Conservation (phyloP, 768 basidiomycete species). For the Tricholoma furcatifolium region DNA sequence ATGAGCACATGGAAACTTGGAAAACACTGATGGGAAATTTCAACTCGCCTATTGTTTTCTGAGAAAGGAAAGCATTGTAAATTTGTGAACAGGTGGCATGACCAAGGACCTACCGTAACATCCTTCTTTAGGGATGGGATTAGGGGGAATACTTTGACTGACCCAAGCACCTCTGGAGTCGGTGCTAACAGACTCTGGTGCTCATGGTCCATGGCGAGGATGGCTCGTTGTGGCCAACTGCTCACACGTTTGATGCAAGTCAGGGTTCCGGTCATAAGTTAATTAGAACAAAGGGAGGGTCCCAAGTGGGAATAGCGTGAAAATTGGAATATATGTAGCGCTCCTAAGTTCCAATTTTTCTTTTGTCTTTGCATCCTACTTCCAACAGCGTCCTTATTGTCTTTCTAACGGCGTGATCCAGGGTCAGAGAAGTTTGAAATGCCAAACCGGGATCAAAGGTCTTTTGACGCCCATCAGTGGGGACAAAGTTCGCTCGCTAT, state of each 20-base stretch:
- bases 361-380: constrained; percentile 21
- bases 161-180: constrained; percentile 53
- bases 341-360: not conserved
- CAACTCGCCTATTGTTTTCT: constrained; percentile 45
- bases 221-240: not conserved
- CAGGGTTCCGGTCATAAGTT: not conserved
- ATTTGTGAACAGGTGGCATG: constrained; percentile 5
- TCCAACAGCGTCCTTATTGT: constrained; percentile 15
- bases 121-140: constrained; percentile 73
- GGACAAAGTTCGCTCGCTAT: constrained; percentile 14
- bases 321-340: not conserved
- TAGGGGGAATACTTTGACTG: constrained; percentile 78
- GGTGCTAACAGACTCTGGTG: constrained; percentile 49
- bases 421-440: not conserved
- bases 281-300: not conserved
- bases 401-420: constrained; percentile 7
- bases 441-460: constrained; percentile 26
- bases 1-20: constrained; percentile 11
- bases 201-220: constrained; percentile 27
- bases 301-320: constrained; percentile 3
- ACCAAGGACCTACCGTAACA: constrained; percentile 51
- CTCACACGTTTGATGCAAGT: not conserved
- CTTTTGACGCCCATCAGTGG: constrained; percentile 16
- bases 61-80: constrained; percentile 24
- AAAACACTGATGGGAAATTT: constrained; percentile 7